Conservation (phyloP, 2,329 filamentous ascomycete genomes). For the Aspergillus ruber region DNA sequence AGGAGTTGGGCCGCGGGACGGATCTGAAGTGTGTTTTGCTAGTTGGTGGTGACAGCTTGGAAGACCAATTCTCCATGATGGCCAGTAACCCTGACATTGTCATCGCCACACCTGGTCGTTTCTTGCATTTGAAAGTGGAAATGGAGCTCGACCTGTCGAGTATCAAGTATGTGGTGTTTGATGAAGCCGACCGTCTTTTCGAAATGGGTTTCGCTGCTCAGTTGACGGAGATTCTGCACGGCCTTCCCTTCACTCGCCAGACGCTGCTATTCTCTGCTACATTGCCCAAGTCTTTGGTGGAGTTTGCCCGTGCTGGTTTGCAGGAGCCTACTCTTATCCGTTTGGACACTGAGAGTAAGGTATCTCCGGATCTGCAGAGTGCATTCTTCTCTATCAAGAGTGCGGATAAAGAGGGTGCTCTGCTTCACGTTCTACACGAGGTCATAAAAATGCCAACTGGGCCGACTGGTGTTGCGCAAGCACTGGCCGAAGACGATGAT, state of each 20-base stretch:
- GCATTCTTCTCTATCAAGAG: slow-evolving; percentile 93
- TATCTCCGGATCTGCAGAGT: slow-evolving; percentile 91
- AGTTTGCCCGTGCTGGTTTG: slow-evolving; percentile 87
- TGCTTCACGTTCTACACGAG: slow-evolving; percentile 82
- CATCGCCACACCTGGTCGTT: slow-evolving; percentile 93
- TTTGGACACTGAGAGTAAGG: slow-evolving; percentile 88
- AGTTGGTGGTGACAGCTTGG: slow-evolving; percentile 89
- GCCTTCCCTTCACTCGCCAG: slow-evolving; percentile 75
- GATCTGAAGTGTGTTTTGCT: slow-evolving; percentile 85
- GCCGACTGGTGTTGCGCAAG: slow-evolving; percentile 46
- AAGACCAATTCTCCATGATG: slow-evolving; percentile 93
- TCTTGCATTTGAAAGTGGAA: slow-evolving; percentile 93
- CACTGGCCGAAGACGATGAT: slow-evolving; percentile 36
- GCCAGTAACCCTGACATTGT: slow-evolving; percentile 92
- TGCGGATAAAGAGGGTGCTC: slow-evolving; percentile 85
- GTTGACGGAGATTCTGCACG: slow-evolving; percentile 84
- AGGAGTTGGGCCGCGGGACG: slow-evolving; percentile 84
- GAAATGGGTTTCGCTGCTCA: slow-evolving; percentile 98
- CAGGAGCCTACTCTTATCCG: slow-evolving; percentile 88
- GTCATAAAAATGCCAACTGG: slow-evolving; percentile 84
- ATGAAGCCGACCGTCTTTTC: slow-evolving; percentile 93
- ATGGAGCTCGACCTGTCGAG: slow-evolving; percentile 90
- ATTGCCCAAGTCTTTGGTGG: slow-evolving; percentile 84
- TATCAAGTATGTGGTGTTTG: slow-evolving; percentile 90
- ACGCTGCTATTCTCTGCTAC: slow-evolving; percentile 94